Percentiles rank a stretch among this genome's conserved stretches.
These are phyloP conservation scores for Triadica sebifera DNA, from an alignment of 345 rosid genomes.

Conservation along the genomic window DNA sequence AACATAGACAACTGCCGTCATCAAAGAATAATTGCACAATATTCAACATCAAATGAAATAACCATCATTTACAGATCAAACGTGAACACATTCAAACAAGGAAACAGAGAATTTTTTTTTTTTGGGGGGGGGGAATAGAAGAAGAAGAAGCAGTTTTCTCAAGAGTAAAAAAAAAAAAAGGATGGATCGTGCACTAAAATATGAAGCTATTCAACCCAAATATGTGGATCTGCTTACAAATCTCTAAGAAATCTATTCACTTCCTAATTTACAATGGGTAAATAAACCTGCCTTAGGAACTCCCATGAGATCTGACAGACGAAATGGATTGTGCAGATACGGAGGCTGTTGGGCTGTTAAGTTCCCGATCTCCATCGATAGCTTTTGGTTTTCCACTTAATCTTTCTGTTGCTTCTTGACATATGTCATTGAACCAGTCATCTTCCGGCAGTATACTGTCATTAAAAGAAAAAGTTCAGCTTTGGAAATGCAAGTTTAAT, in stretches of 20 bases:
- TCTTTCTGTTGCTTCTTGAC: conserved; percentile 78
- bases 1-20: background rate
- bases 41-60: conserved; percentile 10
- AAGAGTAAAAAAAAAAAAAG: conserved; percentile 10
- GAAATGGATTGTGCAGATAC: conserved; percentile 22
- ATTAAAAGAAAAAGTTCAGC: conserved; percentile 5
- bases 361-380: too few species aligned
- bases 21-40: conserved; percentile 28
- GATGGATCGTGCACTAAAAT: background rate
- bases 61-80: conserved; percentile 36
- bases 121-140: background rate
- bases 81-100: background rate
- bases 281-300: conserved; percentile 38
- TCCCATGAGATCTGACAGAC: conserved; percentile 88
- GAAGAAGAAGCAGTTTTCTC: background rate
- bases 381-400: conserved; percentile 33
- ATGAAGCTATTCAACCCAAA: conserved; percentile 1
- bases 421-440: conserved; percentile 83
- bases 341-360: too few species aligned
- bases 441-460: conserved; percentile 84
- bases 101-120: background rate
- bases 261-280: conserved; percentile 39
- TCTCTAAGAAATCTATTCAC: conserved; percentile 13
- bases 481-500: conserved; percentile 3
- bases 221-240: conserved; percentile 20